A percentile compares a stretch with the other conserved stretches of the same genome.
Evolutionary conservation across 1,284 basidiomycete genomes (phyloP).

Genomic region (Ceratobasidium sp.): DNA sequence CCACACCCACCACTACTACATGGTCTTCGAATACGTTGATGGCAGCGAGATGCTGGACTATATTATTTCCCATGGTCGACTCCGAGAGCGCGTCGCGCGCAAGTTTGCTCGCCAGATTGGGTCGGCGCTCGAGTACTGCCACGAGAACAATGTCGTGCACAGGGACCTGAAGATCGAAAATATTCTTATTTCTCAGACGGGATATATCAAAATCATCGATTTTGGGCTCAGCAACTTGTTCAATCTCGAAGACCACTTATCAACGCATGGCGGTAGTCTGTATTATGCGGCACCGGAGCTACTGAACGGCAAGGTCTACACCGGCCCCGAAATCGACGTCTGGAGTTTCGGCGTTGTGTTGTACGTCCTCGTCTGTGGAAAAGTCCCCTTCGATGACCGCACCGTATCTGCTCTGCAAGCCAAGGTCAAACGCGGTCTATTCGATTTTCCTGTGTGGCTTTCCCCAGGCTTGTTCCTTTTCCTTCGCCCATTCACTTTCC

Average conservation of each 20-base stretch:
- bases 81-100: slow-evolving; percentile 93
- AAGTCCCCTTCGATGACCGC: slow-evolving; percentile 99
- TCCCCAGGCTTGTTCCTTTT: slow-evolving; percentile 74
- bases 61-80: slow-evolving; percentile 97
- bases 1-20: slow-evolving; percentile 97
- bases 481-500: background rate
- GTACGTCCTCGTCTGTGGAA: slow-evolving; percentile 97
- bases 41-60: slow-evolving; percentile 99
- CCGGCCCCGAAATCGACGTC: slow-evolving; percentile 97
- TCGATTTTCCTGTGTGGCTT: slow-evolving; percentile 98
- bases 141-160: slow-evolving; percentile 97
- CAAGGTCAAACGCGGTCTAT: slow-evolving; percentile 97
- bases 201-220: slow-evolving; percentile 99
- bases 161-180: slow-evolving; percentile 99
- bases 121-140: slow-evolving; percentile 95
- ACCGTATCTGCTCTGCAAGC: slow-evolving; percentile 99
- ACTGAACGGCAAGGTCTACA: slow-evolving; percentile 95
- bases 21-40: slow-evolving; percentile 99
- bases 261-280: slow-evolving; percentile 96
- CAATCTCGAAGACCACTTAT: slow-evolving; percentile 83
- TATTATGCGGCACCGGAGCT: slow-evolving; percentile 99
- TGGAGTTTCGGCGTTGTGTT: slow-evolving; percentile 99
- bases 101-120: slow-evolving; percentile 98
- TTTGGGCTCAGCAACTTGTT: slow-evolving; percentile 99
- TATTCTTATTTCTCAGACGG: slow-evolving; percentile 97